Base-by-base conservation (phyloP, 768 basidiomycete species). In the Auricularia sp. region DNA sequence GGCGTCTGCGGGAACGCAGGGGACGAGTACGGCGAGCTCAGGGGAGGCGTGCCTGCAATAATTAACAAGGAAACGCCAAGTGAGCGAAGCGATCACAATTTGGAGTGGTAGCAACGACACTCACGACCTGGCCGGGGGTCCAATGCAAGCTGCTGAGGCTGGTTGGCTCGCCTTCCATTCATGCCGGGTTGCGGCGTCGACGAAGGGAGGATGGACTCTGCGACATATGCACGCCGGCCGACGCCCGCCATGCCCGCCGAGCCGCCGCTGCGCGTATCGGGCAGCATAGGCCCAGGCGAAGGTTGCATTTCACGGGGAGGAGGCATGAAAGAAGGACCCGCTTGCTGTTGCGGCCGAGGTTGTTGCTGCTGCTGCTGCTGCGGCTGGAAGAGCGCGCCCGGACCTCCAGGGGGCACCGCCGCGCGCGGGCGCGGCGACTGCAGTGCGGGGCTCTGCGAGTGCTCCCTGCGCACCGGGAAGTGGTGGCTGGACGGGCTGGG, bases 61-160 rank as follows among this genome's bases (percentile, higher is more conserved):
- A 72, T 51, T 74, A 77, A n/a, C n/a, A 39, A 29, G n/a, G 11
- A 36, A 5, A 36, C 56, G 23, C 56, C 34, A 59, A 61, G 44
- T 63, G 10, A 61, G n/a, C 14, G 10, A 21, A 44, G 61, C 14
- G 62, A 61, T 60, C 10, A 29, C 10, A 77, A 66, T 23, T 8
- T 34, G 58, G 16, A 65, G 36, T 51, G 58, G 64, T 59, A 14
- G 61, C 62, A 47, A 42, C 39, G 59, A 51, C 64, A 65, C 8
- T 59, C 35, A 67, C 72, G 70, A 65, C 69, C 51, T 70, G 75
- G 65, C 12, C 71, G 64, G 34, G 77, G 71, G 65, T 79, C 77
- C 62, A 80, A 81, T 66, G 85, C 80, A 64, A 85, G 72, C 68
- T 75, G 78, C 47, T 75, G 77, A 10, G 82, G 80, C 21, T 71